Evolutionary conservation across 257 asterid species (phyloP), one percentile per base, ranked within the genome.

Genomic region (Perilla frutescens): DNA sequence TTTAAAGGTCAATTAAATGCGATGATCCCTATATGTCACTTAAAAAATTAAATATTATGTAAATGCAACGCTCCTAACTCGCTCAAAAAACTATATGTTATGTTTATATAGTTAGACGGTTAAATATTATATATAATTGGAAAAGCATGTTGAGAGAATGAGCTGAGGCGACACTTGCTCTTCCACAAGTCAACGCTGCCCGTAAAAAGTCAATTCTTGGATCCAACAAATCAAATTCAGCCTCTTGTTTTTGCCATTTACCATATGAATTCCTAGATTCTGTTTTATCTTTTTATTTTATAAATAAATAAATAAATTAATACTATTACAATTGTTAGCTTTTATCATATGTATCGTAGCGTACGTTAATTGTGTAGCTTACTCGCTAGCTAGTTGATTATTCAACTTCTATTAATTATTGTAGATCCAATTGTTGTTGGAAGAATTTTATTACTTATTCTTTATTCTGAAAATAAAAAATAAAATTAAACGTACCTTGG

Each of bases 151-250:
- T 59, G 56, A 29, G 49, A 62, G 67, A 76, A 70, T 70, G 53
- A 70, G 76, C 6, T 62, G 68, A 47, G 49, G 62, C 62, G 72
- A 68, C 72, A 55, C 61, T 70, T 69, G 76, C 72, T 43, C 70
- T 76, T 54, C 55, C 67, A 5, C 66, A 26, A 60, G 76, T 76
- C 76, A 3, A 69, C 76, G 43, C 51, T 75, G 3, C 51, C 7
- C 60, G 12, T 20, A 3, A 68, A 20, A 68, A 68, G 80, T 76
- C 80, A 68, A 59, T 31, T 6, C 47, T 40, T 55, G 48, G 34
- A 54, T 31, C 63, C 60, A 55, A 9, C 78, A 26, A 54, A 37
- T 50, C 48, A 15, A 2, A 40, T 53, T 41, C 20, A 13, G 60
- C 34, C 37, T 44, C 53, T 41, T 39, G 13, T 53, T 11, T 53